These are phyloP conservation scores for Wickerhamomyces xylosicus DNA, from an alignment of 805 yeast genomes.

Conservation along the genomic window DNA sequence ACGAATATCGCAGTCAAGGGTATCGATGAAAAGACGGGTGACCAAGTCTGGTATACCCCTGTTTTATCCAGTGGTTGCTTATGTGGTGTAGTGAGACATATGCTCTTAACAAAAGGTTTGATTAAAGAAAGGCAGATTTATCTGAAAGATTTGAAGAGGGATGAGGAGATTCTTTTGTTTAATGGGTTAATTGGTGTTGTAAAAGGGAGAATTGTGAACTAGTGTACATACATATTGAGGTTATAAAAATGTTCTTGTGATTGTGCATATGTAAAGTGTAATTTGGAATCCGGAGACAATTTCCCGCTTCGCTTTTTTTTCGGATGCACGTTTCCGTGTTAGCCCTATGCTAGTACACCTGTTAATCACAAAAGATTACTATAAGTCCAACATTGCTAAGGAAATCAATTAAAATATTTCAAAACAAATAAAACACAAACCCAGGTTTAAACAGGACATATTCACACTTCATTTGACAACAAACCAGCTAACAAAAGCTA, in stretches of 20 bases:
- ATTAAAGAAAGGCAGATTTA: slow-evolving; percentile 43
- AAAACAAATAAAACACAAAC: too few species aligned
- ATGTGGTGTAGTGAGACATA: slow-evolving; percentile 72
- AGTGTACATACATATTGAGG: background rate
- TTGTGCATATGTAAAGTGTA: background rate
- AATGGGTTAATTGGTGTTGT: slow-evolving; percentile 81
- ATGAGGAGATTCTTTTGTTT: slow-evolving; percentile 62
- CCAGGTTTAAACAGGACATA: too few species aligned
- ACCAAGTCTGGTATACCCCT: slow-evolving; percentile 71
- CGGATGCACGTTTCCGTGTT: background rate
- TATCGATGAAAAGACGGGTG: slow-evolving; percentile 12
- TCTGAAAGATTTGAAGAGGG: slow-evolving; percentile 38
- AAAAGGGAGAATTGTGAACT: slow-evolving; percentile 35
- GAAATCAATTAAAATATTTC: too few species aligned
- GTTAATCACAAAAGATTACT: too few species aligned
- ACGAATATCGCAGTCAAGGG: slow-evolving; percentile 60
- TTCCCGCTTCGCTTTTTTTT: background rate
- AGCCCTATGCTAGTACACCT: too few species aligned
- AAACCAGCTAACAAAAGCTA: too few species aligned
- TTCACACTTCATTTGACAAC: too few species aligned
- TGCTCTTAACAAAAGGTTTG: slow-evolving; percentile 41
- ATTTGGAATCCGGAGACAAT: background rate
- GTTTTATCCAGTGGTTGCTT: slow-evolving; percentile 69
- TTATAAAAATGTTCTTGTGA: too few species aligned
- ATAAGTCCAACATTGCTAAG: too few species aligned